phyloP scores from a whole-genome alignment of 768 basidiomycete species.

The Mycena vitilis region DNA sequence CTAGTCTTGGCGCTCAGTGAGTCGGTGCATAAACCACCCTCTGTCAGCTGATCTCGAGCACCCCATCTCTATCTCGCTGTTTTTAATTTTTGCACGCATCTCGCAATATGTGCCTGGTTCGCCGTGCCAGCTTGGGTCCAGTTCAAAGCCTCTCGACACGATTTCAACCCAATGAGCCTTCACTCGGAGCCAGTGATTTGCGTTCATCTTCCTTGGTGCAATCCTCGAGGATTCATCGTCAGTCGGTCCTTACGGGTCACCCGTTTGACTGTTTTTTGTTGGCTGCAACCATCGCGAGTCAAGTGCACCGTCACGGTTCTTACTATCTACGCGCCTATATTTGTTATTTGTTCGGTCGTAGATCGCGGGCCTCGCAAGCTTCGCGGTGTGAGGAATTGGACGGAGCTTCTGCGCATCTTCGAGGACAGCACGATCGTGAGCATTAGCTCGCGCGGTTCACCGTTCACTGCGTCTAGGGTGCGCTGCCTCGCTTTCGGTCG shows the following conservation, averaged over 20 bases:
- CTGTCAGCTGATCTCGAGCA: too few species aligned
- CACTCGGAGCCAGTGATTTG: too few species aligned
- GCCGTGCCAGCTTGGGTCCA: too few species aligned
- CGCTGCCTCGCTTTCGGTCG: slow-evolving; percentile 37
- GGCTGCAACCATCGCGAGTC: slow-evolving; percentile 91
- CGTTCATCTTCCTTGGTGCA: too few species aligned
- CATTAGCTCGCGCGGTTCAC: slow-evolving; percentile 82
- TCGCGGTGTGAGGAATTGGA: slow-evolving; percentile 88
- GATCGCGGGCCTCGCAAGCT: slow-evolving; percentile 92
- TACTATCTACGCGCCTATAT: neutral
- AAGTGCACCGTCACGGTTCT: slow-evolving; percentile 73
- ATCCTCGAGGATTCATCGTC: too few species aligned
- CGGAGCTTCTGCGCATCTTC: slow-evolving; percentile 76
- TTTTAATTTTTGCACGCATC: too few species aligned
- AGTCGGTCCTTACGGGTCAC: neutral
- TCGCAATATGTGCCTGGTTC: too few species aligned
- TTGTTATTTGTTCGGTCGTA: slow-evolving; percentile 42
- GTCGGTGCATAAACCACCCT: too few species aligned
- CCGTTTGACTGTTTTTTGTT: slow-evolving; percentile 46
- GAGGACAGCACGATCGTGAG: slow-evolving; percentile 69
- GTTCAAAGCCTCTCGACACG: too few species aligned
- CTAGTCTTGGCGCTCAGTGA: too few species aligned
- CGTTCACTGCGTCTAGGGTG: slow-evolving; percentile 89
- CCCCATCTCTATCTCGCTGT: too few species aligned
- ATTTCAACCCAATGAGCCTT: too few species aligned